Percentiles rank a stretch among this genome's conserved stretches.
Evolutionary conservation across 2,329 filamentous ascomycete genomes (phyloP).

Genomic region (Epichloe festucae): DNA sequence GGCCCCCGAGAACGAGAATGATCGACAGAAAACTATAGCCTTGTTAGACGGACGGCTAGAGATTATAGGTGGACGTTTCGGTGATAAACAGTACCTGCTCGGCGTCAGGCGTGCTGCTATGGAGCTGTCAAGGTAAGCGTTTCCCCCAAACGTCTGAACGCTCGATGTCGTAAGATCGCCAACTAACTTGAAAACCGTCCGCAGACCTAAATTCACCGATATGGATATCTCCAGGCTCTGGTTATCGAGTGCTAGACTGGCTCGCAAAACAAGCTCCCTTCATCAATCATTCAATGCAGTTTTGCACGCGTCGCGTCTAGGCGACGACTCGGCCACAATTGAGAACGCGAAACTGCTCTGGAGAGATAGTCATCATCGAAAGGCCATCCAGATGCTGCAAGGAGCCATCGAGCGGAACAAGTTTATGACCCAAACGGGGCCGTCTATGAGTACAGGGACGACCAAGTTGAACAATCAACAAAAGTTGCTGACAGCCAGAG

Average conservation of each 20-base stretch:
- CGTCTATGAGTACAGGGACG: conserved; percentile 19
- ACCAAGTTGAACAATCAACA: conserved; percentile 34
- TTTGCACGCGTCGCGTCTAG: conserved; percentile 71
- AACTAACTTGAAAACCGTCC: not conserved
- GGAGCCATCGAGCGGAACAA: conserved; percentile 71
- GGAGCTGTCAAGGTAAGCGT: conserved; percentile 54
- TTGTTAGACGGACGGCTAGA: conserved; percentile 65
- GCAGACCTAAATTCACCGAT: conserved; percentile 48
- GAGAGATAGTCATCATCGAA: conserved; percentile 85
- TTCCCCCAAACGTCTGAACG: not conserved
- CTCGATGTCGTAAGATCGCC: not conserved
- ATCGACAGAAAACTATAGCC: conserved; percentile 19
- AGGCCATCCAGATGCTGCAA: conserved; percentile 85
- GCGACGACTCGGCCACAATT: conserved; percentile 78
- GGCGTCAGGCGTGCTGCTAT: conserved; percentile 78
- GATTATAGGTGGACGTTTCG: conserved; percentile 74
- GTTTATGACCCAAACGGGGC: conserved; percentile 44
- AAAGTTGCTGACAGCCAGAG: conserved; percentile 56
- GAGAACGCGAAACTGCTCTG: conserved; percentile 89
- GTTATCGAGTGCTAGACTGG: conserved; percentile 73
- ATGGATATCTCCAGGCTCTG: conserved; percentile 71
- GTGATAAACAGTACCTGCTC: conserved; percentile 88
- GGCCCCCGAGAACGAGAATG: conserved; percentile 30
- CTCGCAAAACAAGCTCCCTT: conserved; percentile 70
- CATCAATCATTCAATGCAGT: conserved; percentile 91